Conservation (phyloP, 2,329 filamentous ascomycete genomes). For the Hymenoscyphus albidus region DNA sequence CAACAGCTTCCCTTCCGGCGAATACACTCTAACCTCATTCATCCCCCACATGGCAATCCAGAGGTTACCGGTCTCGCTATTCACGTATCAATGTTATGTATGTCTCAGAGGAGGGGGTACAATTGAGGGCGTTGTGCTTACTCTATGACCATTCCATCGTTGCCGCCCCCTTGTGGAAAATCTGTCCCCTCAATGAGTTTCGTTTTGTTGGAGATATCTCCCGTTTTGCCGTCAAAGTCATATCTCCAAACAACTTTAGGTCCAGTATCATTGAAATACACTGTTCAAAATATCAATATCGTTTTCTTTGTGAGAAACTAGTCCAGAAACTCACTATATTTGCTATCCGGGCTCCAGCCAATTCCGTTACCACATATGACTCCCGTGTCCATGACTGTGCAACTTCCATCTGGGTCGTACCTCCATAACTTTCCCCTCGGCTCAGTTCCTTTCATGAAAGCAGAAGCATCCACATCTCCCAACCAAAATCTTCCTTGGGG, state of each 20-base stretch:
- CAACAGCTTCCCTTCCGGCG: slow-evolving; percentile 33
- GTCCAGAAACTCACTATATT: slow-evolving; percentile 30
- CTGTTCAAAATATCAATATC: slow-evolving; percentile 18
- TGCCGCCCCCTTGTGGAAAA: slow-evolving; percentile 28
- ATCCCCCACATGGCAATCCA: slow-evolving; percentile 38
- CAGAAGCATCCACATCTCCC: slow-evolving; percentile 3
- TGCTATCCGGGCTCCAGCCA: slow-evolving; percentile 38
- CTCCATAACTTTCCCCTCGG: slow-evolving; percentile 30
- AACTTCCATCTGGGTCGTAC: slow-evolving; percentile 31
- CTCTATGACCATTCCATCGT: slow-evolving; percentile 40
- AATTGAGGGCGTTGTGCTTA: slow-evolving; percentile 21
- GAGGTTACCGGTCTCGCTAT: slow-evolving; percentile 36
- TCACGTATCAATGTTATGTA: background rate
- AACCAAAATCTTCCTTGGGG: slow-evolving; percentile 9
- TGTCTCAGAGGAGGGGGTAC: background rate
- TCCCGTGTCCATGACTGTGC: slow-evolving; percentile 36
- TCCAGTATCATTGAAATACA: slow-evolving; percentile 38
- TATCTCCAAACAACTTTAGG: slow-evolving; percentile 34
- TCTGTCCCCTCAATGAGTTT: slow-evolving; percentile 21
- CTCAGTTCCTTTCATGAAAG: background rate
- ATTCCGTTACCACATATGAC: slow-evolving; percentile 38
- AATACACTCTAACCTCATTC: slow-evolving; percentile 37
- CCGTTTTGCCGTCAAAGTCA: slow-evolving; percentile 36
- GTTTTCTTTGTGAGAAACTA: background rate
- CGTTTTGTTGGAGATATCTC: slow-evolving; percentile 34